phyloP scores from a whole-genome alignment of 306 rosid genomes.

The Alnus rubra region DNA sequence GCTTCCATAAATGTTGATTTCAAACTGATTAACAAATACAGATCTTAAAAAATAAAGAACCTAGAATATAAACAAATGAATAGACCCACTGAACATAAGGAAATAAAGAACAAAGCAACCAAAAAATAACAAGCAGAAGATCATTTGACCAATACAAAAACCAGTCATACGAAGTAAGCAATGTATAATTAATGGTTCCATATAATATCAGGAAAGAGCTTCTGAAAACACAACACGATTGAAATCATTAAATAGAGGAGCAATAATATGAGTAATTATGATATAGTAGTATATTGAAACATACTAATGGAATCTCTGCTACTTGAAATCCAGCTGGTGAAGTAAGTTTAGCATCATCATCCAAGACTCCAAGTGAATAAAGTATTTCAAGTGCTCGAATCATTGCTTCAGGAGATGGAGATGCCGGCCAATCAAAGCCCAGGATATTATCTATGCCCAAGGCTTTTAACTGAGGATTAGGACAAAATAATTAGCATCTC shows the following conservation, averaged over 20 bases:
- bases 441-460: slow-evolving; percentile 91
- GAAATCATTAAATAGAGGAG: background rate
- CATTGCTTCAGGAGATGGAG: slow-evolving; percentile 97
- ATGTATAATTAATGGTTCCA: too few species aligned
- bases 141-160: background rate
- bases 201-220: background rate
- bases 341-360: slow-evolving; percentile 93
- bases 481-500: slow-evolving; percentile 23
- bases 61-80: background rate
- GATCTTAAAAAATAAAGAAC: background rate
- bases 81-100: background rate
- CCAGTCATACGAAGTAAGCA: background rate
- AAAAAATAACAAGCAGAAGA: background rate
- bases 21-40: background rate
- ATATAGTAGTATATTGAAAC: slow-evolving; percentile 24
- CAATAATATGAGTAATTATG: background rate
- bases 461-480: slow-evolving; percentile 66
- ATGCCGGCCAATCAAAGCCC: slow-evolving; percentile 97
- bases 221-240: background rate
- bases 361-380: slow-evolving; percentile 84
- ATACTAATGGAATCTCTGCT: slow-evolving; percentile 94
- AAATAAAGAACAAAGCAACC: background rate
- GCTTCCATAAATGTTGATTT: background rate
- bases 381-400: slow-evolving; percentile 90
- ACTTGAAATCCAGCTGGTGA: slow-evolving; percentile 95